phyloP scores from a whole-genome alignment of 2,329 filamentous ascomycete genomes.

The Dactylellina parvicollis region DNA sequence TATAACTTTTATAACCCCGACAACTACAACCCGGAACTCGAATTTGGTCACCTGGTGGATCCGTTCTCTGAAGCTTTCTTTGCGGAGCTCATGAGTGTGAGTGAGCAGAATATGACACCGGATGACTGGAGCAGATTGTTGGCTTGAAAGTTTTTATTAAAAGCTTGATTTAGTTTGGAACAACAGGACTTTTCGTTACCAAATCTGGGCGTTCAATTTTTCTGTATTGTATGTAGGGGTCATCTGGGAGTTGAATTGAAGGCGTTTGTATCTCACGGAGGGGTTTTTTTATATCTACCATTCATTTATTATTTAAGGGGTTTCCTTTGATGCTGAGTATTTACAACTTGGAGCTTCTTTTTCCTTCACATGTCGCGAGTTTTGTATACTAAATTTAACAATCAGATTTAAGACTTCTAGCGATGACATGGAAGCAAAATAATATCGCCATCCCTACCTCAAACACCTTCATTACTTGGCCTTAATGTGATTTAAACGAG shows the following conservation, averaged over 20 bases:
- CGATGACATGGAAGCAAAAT: too few species aligned
- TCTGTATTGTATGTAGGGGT: constrained; percentile 17
- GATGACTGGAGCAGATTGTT: constrained; percentile 46
- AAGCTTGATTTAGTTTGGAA: neutral
- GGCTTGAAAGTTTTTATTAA: constrained; percentile 14
- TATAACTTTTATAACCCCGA: constrained; percentile 51
- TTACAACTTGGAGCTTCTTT: neutral
- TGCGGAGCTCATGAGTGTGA: constrained; percentile 48
- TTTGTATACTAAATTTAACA: too few species aligned
- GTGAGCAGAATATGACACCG: constrained; percentile 50
- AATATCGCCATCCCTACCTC: too few species aligned
- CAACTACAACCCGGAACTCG: constrained; percentile 46
- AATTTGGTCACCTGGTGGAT: constrained; percentile 46
- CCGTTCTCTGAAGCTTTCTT: constrained; percentile 51
- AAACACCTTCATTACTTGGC: too few species aligned
- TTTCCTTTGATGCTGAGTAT: too few species aligned
- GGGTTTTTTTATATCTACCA: neutral
- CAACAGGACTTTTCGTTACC: neutral
- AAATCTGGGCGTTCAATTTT: neutral
- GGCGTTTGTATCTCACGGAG: constrained; percentile 12
- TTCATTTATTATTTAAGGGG: constrained; percentile 1
- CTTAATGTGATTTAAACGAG: too few species aligned
- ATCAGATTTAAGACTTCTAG: too few species aligned
- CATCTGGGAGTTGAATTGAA: constrained; percentile 21
- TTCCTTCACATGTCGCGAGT: neutral